These are phyloP conservation scores for Ophiostoma perfectum DNA, from an alignment of 2,329 filamentous ascomycete genomes.

Conservation along the genomic window DNA sequence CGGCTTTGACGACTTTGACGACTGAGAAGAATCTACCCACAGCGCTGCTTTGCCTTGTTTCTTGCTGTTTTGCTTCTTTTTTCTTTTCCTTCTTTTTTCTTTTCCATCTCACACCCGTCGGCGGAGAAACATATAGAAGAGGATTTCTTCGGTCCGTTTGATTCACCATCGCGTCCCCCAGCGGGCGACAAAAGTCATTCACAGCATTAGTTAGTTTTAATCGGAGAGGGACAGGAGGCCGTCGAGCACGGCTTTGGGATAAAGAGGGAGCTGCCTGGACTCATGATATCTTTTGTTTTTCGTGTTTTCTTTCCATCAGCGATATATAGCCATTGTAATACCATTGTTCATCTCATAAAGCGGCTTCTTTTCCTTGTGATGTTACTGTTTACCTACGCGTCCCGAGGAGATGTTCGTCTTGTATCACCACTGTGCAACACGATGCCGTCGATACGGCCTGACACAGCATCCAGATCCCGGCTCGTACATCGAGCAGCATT, in stretches of 20 bases:
- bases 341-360: not conserved
- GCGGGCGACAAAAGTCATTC: not conserved
- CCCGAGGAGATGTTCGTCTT: not conserved
- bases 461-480: not conserved
- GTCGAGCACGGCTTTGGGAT: not conserved
- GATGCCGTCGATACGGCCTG: not conserved
- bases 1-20: conserved; percentile 11
- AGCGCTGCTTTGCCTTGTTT: not conserved
- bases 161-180: not conserved
- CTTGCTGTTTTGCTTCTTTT: not conserved
- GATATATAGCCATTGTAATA: not conserved
- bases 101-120: not conserved
- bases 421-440: not conserved
- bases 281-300: no score
- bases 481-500: not conserved
- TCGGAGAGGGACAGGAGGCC: not conserved
- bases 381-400: not conserved
- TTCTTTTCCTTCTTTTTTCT: not conserved
- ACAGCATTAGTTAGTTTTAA: conserved; percentile 1
- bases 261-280: no score
- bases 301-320: no score
- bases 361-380: not conserved
- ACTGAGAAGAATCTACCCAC: conserved; percentile 9
- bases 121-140: not conserved
- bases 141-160: not conserved